These are phyloP conservation scores for Syzygium syzygioides DNA, from an alignment of 441 rosid genomes.

Conservation along the genomic window DNA sequence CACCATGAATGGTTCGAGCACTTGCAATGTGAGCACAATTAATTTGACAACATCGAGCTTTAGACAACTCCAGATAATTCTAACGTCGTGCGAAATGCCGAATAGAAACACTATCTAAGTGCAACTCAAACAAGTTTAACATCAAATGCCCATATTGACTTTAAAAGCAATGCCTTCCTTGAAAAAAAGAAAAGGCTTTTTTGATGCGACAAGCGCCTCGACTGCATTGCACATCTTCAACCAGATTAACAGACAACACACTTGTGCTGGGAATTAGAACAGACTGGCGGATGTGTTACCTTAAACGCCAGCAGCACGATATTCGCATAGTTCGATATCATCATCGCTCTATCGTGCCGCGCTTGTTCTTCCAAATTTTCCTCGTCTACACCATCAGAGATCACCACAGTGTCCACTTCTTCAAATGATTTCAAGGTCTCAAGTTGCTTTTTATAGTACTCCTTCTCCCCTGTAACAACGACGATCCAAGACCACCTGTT, in stretches of 20 bases:
- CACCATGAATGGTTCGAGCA: not conserved
- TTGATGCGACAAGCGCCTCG: not conserved
- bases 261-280: not conserved
- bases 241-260: not conserved
- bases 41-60: not conserved
- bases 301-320: conserved; percentile 54
- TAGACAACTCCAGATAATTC: not conserved
- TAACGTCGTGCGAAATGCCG: not conserved
- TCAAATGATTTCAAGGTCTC: conserved; percentile 70
- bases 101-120: not conserved
- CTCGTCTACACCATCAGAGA: conserved; percentile 19
- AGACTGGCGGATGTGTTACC: conserved; percentile 22
- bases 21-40: not conserved
- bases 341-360: conserved; percentile 67
- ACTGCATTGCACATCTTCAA: not conserved
- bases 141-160: not conserved
- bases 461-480: conserved; percentile 50
- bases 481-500: not conserved
- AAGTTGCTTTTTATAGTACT: conserved; percentile 67
- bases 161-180: not conserved
- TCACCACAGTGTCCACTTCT: conserved; percentile 51
- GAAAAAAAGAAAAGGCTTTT: not conserved
- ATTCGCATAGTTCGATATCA: conserved; percentile 74
- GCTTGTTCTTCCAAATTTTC: conserved; percentile 32
- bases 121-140: not conserved